A percentile compares a stretch with the other conserved stretches of the same genome.
Evolutionary conservation across 495 filamentous ascomycete species (phyloP).

Genomic region (Daldinia decipiens): DNA sequence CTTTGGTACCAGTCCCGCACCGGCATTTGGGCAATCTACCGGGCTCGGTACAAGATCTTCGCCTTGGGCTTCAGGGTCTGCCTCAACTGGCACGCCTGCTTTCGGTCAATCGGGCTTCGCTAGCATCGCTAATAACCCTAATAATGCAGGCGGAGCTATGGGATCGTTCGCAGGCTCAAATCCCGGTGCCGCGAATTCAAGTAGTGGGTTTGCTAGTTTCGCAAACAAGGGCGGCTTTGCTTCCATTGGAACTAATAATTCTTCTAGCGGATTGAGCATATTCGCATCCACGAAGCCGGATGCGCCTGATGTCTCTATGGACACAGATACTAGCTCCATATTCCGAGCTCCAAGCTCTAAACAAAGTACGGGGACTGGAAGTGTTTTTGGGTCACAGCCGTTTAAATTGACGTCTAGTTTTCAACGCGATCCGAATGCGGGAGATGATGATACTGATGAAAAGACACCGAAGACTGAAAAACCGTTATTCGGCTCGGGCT

Average conservation of each 20-base stretch:
- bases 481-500: constrained; percentile 67
- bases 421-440: constrained; percentile 74
- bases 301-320: constrained; percentile 54
- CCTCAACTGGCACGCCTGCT: constrained; percentile 44
- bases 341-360: constrained; percentile 59
- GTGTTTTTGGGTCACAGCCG: constrained; percentile 64
- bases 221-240: constrained; percentile 68
- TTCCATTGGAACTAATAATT: constrained; percentile 50
- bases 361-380: constrained; percentile 50
- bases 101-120: constrained; percentile 56
- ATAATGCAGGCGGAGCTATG: constrained; percentile 19
- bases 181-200: constrained; percentile 36
- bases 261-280: constrained; percentile 51
- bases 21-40: constrained; percentile 65
- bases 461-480: constrained; percentile 51
- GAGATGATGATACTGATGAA: constrained; percentile 64
- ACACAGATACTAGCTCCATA: constrained; percentile 49
- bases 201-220: constrained; percentile 68
- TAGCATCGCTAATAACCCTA: constrained; percentile 17
- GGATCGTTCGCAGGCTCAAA: constrained; percentile 47
- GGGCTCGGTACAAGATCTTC: constrained; percentile 51
- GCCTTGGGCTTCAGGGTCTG: constrained; percentile 54
- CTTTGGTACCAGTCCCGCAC: constrained; percentile 45
- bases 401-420: constrained; percentile 86
- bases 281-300: constrained; percentile 62